Base-by-base conservation (phyloP, 2,329 filamentous ascomycete genomes). In the Aspergillus arachidicola region DNA sequence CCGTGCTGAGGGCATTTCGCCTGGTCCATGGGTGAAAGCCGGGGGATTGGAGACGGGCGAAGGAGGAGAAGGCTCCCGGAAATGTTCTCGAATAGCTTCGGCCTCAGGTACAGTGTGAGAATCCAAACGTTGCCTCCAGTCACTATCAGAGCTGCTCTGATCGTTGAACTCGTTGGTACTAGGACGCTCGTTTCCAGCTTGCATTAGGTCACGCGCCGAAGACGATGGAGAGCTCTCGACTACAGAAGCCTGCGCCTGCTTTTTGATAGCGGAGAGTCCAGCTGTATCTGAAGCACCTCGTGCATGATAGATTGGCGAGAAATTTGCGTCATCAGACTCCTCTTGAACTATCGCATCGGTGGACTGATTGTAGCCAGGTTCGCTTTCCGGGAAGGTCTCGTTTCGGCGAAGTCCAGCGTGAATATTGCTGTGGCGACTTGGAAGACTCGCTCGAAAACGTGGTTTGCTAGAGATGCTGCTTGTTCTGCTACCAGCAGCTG, bases 11-110 rank as follows among this genome's bases (percentile, higher is more conserved):
- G 93, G 93, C 56, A 87, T 85, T 58, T 90, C 86, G 64, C 90
- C 87, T 14, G 93, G 87, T 43, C 85, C 84, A 76, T 97, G 92
- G 55, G 88, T 86, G 75, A 97, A 94, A 12, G 87, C 88, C 3
- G 94, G 94, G 1, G 94, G 94, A 6, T 84, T 82, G 6, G 86
- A 87, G 23, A 97, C 93, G 9, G 92, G 92, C 68, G 91, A 90
- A 1, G 91, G 92, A 6, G 91, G 87, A 38, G 85, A 83, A 75
- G 87, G 83, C 62, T 82, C 71, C 36, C 73, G 71, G 58, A 79
- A 68, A 30, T 76, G 76, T n/a, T 77, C 72, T 45, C 66, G 68
- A 45, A 79, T 68, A 14, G 74, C 70, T 56, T 76, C 75, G 19
- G 69, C 64, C 21, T 55, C 51, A 26, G n/a, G 32, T 12, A 38